phyloP scores from a whole-genome alignment of 192 early-diverging fungal genomes.

The Funneliformis mosseae region DNA sequence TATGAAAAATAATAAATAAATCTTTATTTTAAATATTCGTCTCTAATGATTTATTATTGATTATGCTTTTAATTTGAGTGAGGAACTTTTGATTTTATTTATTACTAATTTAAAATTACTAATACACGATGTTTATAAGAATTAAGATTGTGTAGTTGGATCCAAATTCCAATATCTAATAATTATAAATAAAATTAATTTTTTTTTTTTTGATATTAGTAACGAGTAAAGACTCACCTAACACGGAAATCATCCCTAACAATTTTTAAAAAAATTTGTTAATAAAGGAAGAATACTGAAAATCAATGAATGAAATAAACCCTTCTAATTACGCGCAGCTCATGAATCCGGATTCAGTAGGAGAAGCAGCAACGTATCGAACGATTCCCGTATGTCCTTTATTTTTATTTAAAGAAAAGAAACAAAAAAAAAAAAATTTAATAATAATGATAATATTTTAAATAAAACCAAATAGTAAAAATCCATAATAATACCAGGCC shows the following conservation, averaged over 20 bases:
- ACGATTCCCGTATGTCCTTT: conserved; percentile 56
- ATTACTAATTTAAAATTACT: neutral
- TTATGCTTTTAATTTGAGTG: too few species aligned
- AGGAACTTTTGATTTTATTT: neutral
- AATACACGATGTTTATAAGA: neutral
- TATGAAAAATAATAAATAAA: too few species aligned
- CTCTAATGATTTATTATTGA: too few species aligned
- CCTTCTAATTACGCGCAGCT: conserved; percentile 50
- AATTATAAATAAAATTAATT: neutral
- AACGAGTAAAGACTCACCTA: neutral
- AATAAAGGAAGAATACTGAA: neutral
- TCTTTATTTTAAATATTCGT: too few species aligned
- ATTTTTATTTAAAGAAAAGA: neutral
- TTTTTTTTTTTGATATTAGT: neutral
- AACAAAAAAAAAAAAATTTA: neutral
- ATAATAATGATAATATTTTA: neutral
- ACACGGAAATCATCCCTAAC: conserved; percentile 27
- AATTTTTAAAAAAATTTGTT: neutral
- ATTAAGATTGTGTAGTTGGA: neutral
- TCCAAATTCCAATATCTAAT: conserved; percentile 33
- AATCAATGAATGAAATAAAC: neutral
- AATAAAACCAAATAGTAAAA: too few species aligned
- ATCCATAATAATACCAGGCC: conserved; percentile 34
- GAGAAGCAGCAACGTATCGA: conserved; percentile 63
- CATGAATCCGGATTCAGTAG: conserved; percentile 61